Conservation (phyloP, 2,329 filamentous ascomycete species). For the Pestalotiopsis sp. region DNA sequence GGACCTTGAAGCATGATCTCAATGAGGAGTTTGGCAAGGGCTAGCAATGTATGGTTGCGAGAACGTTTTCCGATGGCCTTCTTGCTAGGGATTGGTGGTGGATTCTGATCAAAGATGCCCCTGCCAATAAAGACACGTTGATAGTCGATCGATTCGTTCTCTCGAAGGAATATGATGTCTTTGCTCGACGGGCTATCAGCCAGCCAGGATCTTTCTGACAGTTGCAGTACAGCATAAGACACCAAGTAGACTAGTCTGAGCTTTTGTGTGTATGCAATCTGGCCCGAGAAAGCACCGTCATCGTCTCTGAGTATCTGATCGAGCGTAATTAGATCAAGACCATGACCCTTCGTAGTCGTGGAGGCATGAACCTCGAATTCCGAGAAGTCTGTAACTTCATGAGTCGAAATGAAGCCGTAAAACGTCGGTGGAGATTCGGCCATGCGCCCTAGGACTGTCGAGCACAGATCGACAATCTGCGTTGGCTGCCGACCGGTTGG, state of each 20-base stretch:
- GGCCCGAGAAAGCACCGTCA: background rate
- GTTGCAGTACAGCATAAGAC: background rate
- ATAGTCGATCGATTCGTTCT: background rate
- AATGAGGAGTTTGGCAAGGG: background rate
- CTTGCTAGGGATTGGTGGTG: background rate
- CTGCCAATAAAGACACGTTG: background rate
- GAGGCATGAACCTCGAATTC: background rate
- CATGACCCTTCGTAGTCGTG: background rate
- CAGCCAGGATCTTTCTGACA: background rate
- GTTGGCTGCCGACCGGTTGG: too few relatives aligned
- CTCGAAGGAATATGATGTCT: background rate
- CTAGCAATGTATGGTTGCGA: background rate
- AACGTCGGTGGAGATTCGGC: background rate
- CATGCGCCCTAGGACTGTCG: background rate
- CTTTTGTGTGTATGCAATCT: background rate
- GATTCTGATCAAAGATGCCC: background rate
- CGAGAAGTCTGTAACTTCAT: background rate
- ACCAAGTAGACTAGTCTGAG: background rate
- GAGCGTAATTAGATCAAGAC: background rate
- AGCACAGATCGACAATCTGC: background rate
- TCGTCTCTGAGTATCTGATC: background rate
- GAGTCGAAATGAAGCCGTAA: background rate
- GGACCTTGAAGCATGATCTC: background rate
- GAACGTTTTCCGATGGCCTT: too few relatives aligned
- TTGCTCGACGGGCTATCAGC: background rate